These are phyloP conservation scores for Cladosporium colombiae DNA, from an alignment of 2,329 filamentous ascomycete genomes.

Conservation along the genomic window DNA sequence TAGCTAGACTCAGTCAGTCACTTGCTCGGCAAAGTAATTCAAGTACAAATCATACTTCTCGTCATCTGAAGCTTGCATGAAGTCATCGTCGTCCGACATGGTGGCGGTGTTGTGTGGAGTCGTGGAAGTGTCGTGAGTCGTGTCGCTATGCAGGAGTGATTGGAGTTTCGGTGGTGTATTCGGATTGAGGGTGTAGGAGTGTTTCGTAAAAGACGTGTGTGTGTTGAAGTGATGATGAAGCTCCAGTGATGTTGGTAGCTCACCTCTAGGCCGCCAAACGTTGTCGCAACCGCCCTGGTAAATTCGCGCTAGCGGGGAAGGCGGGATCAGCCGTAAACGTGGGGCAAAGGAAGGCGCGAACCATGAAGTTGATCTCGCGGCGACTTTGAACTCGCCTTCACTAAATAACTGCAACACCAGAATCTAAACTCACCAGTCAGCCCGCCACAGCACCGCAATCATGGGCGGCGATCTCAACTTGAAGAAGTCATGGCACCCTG, in stretches of 20 bases:
- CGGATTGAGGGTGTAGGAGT: neutral
- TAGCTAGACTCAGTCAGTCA: slow-evolving; percentile 57
- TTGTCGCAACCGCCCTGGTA: slow-evolving; percentile 6
- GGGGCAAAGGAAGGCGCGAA: neutral
- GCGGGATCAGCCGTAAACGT: neutral
- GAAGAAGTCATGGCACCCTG: slow-evolving; percentile 90
- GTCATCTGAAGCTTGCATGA: slow-evolving; percentile 89
- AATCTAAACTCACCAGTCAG: neutral
- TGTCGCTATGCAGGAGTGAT: neutral
- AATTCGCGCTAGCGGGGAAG: slow-evolving; percentile 8
- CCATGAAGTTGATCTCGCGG: neutral
- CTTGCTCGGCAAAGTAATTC: neutral
- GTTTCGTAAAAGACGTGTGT: neutral
- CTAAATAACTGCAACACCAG: slow-evolving; percentile 16
- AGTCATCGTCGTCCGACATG: slow-evolving; percentile 86
- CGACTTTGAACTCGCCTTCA: neutral
- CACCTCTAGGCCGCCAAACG: slow-evolving; percentile 1
- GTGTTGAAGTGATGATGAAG: slow-evolving; percentile 5
- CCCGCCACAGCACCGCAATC: slow-evolving; percentile 42
- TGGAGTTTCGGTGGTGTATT: neutral
- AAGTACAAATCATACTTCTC: slow-evolving; percentile 64
- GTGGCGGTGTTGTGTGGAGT: slow-evolving; percentile 33
- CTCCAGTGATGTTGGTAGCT: slow-evolving; percentile 7
- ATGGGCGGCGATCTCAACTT: slow-evolving; percentile 96
- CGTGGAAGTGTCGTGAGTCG: neutral